A percentile compares a stretch with the other conserved stretches of the same genome.
Conservation (phyloP, 441 rosid species). For the Bruguiera hainesii region DNA sequence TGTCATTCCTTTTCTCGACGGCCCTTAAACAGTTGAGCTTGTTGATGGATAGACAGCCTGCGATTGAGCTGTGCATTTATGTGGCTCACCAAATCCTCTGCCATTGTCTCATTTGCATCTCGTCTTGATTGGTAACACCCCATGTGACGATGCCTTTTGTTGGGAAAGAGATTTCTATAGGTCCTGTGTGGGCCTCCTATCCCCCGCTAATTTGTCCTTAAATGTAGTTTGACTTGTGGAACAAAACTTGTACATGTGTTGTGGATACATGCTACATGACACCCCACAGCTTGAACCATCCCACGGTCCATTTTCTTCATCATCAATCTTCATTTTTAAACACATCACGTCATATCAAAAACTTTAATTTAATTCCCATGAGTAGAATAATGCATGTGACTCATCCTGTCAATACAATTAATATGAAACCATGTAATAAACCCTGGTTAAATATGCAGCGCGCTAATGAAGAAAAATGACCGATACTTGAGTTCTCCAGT, state of each 20-base stretch:
- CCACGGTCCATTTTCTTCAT: not conserved
- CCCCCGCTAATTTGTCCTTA: not conserved
- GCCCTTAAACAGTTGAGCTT: not conserved
- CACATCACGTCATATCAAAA: no score
- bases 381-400: no score
- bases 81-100: conserved; percentile 70
- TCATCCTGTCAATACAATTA: no score
- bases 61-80: conserved; percentile 40
- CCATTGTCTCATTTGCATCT: conserved; percentile 54
- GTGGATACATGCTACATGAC: no score
- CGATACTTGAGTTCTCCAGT: not conserved
- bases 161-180: not conserved
- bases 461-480: no score
- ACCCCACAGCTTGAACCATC: not conserved
- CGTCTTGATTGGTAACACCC: conserved; percentile 36
- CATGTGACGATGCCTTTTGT: conserved; percentile 54
- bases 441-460: no score
- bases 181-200: conserved; percentile 2
- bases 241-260: no score
- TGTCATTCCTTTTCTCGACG: not conserved
- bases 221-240: not conserved
- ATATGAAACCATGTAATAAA: no score
- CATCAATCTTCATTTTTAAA: not conserved
- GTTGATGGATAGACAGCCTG: conserved; percentile 21
- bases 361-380: no score